Evolutionary conservation across 2,329 filamentous ascomycete species (phyloP).

Genomic region (Trichoderma pleuroti): DNA sequence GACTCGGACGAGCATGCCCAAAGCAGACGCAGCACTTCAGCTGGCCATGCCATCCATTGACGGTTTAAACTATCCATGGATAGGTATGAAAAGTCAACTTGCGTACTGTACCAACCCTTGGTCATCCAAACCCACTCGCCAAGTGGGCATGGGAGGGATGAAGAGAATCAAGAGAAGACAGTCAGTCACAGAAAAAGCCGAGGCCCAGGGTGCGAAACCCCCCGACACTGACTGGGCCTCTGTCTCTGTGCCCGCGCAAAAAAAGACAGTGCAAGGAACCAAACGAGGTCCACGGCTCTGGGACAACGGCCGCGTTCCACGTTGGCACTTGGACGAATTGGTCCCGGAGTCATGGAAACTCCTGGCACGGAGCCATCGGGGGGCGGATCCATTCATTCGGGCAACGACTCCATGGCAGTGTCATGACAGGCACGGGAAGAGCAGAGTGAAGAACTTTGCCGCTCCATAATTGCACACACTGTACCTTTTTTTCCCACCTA

Average conservation of each 20-base stretch:
- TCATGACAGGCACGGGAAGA: conserved; percentile 1
- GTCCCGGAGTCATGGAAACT: conserved; percentile 12
- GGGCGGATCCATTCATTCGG: conserved; percentile 8
- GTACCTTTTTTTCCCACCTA: too few relatives aligned
- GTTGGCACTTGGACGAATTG: neutral
- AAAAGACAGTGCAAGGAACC: neutral
- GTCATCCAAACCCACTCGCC: neutral
- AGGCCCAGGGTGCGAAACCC: conserved; percentile 3
- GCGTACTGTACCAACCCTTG: neutral
- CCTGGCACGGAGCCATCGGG: neutral
- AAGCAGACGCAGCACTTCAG: neutral
- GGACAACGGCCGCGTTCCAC: conserved; percentile 8
- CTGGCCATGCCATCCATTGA: neutral
- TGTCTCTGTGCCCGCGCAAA: neutral
- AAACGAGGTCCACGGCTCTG: neutral
- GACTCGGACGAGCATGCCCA: neutral
- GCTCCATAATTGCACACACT: conserved; percentile 12
- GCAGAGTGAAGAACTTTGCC: neutral
- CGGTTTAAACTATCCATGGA: neutral
- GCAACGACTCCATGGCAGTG: neutral
- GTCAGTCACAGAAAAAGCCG: neutral
- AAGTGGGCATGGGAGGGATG: neutral
- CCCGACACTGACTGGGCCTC: neutral
- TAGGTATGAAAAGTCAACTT: neutral
- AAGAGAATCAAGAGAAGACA: neutral